Conservation (phyloP, 2,329 filamentous ascomycete genomes). For the Penicillium palitans region DNA sequence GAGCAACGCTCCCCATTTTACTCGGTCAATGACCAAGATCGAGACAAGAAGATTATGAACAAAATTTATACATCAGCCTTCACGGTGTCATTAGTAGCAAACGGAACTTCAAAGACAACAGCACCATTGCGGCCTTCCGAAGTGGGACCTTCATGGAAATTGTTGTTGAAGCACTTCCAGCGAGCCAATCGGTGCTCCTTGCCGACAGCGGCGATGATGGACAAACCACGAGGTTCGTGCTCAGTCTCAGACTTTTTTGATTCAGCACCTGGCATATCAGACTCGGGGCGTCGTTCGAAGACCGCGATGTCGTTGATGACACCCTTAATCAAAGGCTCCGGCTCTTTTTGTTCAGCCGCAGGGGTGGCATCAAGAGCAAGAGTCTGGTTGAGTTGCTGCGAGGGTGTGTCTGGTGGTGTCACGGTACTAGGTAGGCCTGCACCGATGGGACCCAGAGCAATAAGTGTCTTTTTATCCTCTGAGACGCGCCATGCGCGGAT, state of each 20-base stretch:
- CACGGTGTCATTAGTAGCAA: constrained; percentile 25
- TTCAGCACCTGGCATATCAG: constrained; percentile 20
- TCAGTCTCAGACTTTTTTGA: constrained; percentile 43
- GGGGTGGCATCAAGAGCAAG: constrained; percentile 33
- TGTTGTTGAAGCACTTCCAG: constrained; percentile 62
- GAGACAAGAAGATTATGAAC: constrained; percentile 15
- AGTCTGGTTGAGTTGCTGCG: constrained; percentile 36
- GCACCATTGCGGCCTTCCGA: constrained; percentile 71
- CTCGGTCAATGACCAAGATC: constrained; percentile 6
- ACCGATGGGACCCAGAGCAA: constrained; percentile 68
- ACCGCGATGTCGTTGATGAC: constrained; percentile 86
- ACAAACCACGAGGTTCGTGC: constrained; percentile 59
- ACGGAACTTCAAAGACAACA: constrained; percentile 80
- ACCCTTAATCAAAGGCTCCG: constrained; percentile 59
- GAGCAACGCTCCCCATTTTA: constrained; percentile 21
- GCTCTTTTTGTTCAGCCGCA: constrained; percentile 20
- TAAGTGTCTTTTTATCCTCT: constrained; percentile 77
- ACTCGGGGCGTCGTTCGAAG: constrained; percentile 69
- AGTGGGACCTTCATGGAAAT: constrained; percentile 35
- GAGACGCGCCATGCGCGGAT: constrained; percentile 82
- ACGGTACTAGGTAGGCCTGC: constrained; percentile 18
- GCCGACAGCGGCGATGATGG: constrained; percentile 80
- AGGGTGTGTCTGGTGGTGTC: constrained; percentile 31
- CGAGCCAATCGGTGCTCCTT: constrained; percentile 83
- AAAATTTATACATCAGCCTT: constrained; percentile 26